Percentiles rank a stretch among this genome's conserved stretches.
These are phyloP conservation scores for Penicillium palitans DNA, from an alignment of 2,329 filamentous ascomycete species.

Conservation along the genomic window DNA sequence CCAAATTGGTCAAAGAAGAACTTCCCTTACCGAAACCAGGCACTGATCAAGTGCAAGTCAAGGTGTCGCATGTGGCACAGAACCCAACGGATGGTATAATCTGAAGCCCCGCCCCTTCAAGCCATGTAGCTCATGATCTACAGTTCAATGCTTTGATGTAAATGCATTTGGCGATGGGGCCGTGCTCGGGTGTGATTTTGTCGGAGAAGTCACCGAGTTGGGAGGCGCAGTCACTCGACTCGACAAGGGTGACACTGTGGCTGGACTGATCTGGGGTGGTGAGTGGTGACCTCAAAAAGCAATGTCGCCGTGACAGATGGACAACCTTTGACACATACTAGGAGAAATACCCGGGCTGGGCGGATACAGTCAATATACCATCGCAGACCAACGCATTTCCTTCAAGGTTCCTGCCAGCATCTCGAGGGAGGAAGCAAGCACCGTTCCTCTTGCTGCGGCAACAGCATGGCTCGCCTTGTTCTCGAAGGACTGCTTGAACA, in stretches of 20 bases:
- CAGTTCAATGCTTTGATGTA: constrained; percentile 38
- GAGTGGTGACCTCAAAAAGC: background rate
- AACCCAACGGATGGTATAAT: constrained; percentile 26
- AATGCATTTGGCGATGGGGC: constrained; percentile 41
- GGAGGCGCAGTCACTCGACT: constrained; percentile 34
- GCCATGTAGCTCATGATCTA: background rate
- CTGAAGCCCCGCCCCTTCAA: background rate
- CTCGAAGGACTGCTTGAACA: constrained; percentile 39
- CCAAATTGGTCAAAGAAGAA: constrained; percentile 13
- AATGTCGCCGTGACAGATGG: background rate
- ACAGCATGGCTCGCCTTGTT: constrained; percentile 46
- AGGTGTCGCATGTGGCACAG: constrained; percentile 27
- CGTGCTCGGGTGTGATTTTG: constrained; percentile 36
- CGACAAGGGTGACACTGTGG: constrained; percentile 37
- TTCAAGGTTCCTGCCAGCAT: too few species aligned
- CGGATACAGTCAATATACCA: too few species aligned
- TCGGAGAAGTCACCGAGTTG: constrained; percentile 33
- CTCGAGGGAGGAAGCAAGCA: too few species aligned
- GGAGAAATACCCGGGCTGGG: too few species aligned
- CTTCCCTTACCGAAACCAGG: constrained; percentile 12
- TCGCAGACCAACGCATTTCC: too few species aligned
- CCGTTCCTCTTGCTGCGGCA: constrained; percentile 26
- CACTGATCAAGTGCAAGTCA: constrained; percentile 24
- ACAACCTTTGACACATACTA: background rate
- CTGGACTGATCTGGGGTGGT: constrained; percentile 37